A percentile compares a stretch with the other conserved stretches of the same genome.
Evolutionary conservation across 345 rosid genomes (phyloP).

Genomic region (Hevea brasiliensis): DNA sequence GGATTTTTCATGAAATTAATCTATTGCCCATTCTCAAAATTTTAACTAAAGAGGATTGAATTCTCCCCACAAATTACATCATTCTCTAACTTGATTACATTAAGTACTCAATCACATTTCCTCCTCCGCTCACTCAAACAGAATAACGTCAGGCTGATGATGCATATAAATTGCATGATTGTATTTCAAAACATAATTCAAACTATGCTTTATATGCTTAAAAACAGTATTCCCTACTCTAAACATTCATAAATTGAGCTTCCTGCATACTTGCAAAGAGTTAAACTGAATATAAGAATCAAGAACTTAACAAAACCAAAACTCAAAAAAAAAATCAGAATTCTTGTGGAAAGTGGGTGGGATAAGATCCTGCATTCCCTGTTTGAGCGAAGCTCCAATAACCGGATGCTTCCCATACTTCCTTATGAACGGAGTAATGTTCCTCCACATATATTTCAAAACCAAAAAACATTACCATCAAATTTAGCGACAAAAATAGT

Average conservation of each 20-base stretch:
- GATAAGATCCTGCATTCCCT: constrained; percentile 66
- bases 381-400: constrained; percentile 69
- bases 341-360: constrained; percentile 82
- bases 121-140: background rate
- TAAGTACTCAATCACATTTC: constrained; percentile 3
- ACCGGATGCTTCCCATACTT: constrained; percentile 90
- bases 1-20: background rate
- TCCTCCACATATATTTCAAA: constrained; percentile 43
- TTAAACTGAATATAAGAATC: too few species aligned
- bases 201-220: background rate
- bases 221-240: background rate
- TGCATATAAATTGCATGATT: background rate
- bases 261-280: background rate
- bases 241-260: background rate
- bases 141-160: background rate
- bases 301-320: too few species aligned
- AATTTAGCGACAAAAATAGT: constrained; percentile 1
- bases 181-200: background rate
- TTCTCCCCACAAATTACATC: background rate
- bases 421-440: constrained; percentile 72
- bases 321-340: too few species aligned
- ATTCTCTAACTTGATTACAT: background rate
- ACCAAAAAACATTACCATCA: constrained; percentile 2
- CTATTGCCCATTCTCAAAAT: background rate
- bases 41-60: background rate